Evolutionary conservation across 2,329 filamentous ascomycete species (phyloP), one percentile per base, ranked within the genome.

Genomic region (Penicillium sp.): DNA sequence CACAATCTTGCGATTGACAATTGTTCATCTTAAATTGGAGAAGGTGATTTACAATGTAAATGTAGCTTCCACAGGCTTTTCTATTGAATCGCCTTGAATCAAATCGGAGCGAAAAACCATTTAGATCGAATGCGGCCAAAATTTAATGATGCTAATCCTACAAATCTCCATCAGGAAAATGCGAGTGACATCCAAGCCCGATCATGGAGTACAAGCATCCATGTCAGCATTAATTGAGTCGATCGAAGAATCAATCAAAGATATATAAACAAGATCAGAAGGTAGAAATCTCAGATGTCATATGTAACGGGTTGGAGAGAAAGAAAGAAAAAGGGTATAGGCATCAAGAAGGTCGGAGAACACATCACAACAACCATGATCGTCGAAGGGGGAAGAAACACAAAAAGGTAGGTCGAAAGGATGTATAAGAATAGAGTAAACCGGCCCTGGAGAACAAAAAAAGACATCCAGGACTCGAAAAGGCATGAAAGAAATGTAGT

Each of bases 281-380:
- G 28, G 39, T 12, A 42, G 45, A 48, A 42, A 49, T 15, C 47
- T 45, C 38, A 48, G 51, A 56, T 51, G 45, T 46, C 21, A 42
- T 44, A 42, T 44, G 33, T 52, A 49, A 49, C 16, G 45, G 45
- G 39, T 24, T 3, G n/a, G 36, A 47, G 42, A 39, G 42, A 55
- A 55, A 24, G 29, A 18, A 33, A 51, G 42, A 31, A 52, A 55
- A 53, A 47, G 52, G 50, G 47, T 54, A 59, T 58, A 52, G 47
- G 44, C 54, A 57, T 59, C 53, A 59, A 54, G 38, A 53, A 52
- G 8, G 41, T 53, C 52, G 55, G 52, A 49, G 36, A 47, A 53
- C 49, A 47, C 53, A 49, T 56, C 48, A 58, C 51, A 51, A 47
- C 24, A 47, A 48, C 50, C 45, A 52, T 56, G 45, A 47, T 52